Evolutionary conservation across 176 grass and related monocot genomes (phyloP), one percentile per base, ranked within the genome.

Genomic region (Oryza officinalis): DNA sequence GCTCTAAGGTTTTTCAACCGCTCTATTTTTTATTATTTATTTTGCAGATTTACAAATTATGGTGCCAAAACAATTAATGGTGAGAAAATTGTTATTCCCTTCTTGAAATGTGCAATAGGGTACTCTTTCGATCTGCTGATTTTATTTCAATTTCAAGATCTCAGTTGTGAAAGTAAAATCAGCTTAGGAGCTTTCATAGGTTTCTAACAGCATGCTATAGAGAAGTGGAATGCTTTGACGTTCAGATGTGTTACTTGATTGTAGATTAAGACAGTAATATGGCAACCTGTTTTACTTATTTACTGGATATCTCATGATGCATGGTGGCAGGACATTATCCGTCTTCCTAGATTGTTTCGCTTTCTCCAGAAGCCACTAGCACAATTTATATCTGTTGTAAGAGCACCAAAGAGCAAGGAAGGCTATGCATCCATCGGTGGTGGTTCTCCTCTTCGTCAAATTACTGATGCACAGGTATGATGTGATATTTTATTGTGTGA

Each of bases 391-490:
- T 99, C 96, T n/a, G 80, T 90, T 77, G 87, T 85, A 47, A 94
- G 96, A 94, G 93, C 96, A 25, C 96, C 96, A 77, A 98, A 98
- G 83, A 98, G 96, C 87, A 95, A 95, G 86, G 96, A 98, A 82
- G 96, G 96, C 72, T 99, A 99, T 90, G 96, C 96, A 83, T 99
- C 96, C 61, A 99, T 99, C 69, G 96, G 96, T 32, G 96, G 96
- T 18, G 96, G 96, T 81, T 99, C 96, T 85, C 96, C 96, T 89
- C 93, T 99, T 64, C 89, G 93, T 46, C 89, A 99, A 81, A 99
- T 99, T 88, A 99, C 96, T 81, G 93, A 99, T 12, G 87, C 96
- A 11, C 96, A 99, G 91, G 96, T 88, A 85, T 60, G 47, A 8
- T 14, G 11, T 74, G 28, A 22, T 13, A 1, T 75, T 74, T 13